Conservation (phyloP, 2,329 filamentous ascomycete genomes). For the Fusarium xyrophilum region DNA sequence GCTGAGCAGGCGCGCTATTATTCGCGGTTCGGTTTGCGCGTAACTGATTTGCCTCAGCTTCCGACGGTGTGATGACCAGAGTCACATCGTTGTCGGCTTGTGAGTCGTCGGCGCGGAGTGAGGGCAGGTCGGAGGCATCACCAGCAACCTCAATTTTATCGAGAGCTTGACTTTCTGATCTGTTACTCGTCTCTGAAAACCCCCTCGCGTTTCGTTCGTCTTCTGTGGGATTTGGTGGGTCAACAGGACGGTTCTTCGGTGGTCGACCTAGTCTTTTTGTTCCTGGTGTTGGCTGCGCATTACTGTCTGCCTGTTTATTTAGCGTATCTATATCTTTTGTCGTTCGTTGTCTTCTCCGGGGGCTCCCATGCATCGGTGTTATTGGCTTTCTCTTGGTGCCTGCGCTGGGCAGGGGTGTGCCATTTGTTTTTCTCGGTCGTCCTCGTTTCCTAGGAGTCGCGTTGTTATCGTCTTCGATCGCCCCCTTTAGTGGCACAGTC, state of each 20-base stretch:
- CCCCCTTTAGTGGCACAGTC: slow-evolving; percentile 57
- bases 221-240: slow-evolving; percentile 41
- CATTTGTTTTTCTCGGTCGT: slow-evolving; percentile 58
- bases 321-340: slow-evolving; percentile 41
- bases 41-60: slow-evolving; percentile 19
- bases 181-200: slow-evolving; percentile 20
- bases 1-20: slow-evolving; percentile 35
- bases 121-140: slow-evolving; percentile 26
- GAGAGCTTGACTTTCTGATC: slow-evolving; percentile 36
- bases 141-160: slow-evolving; percentile 40
- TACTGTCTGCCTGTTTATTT: slow-evolving; percentile 32
- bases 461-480: slow-evolving; percentile 47
- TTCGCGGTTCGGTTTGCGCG: slow-evolving; percentile 13
- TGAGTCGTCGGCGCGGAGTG: slow-evolving; percentile 39
- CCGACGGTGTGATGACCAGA: slow-evolving; percentile 36
- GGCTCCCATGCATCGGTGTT: slow-evolving; percentile 52
- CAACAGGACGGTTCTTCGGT: slow-evolving; percentile 39
- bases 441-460: slow-evolving; percentile 52
- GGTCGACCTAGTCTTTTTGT: slow-evolving; percentile 43
- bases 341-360: slow-evolving; percentile 46
- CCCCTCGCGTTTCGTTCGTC: slow-evolving; percentile 22
- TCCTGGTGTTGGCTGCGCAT: slow-evolving; percentile 44
- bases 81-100: slow-evolving; percentile 41
- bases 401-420: slow-evolving; percentile 57
- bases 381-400: slow-evolving; percentile 55